Conservation (phyloP, 2,329 filamentous ascomycete genomes). For the Penicillium sp. region DNA sequence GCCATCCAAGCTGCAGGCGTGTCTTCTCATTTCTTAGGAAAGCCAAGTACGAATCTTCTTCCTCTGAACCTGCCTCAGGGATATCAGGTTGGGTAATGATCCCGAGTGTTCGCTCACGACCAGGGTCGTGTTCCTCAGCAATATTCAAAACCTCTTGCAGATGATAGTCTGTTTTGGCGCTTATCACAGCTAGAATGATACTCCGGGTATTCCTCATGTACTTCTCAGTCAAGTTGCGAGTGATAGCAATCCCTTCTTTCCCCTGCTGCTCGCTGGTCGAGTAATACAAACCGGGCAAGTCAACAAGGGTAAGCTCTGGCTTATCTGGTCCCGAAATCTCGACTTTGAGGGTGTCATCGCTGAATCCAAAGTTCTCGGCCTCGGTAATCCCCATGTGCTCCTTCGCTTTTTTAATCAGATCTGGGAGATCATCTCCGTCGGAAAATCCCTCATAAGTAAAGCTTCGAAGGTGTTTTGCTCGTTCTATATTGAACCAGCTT, state of each 20-base stretch:
- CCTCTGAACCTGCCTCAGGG: conserved; percentile 40
- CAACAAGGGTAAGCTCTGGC: conserved; percentile 65
- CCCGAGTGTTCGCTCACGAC: conserved; percentile 45
- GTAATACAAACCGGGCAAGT: conserved; percentile 64
- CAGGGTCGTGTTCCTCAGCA: conserved; percentile 41
- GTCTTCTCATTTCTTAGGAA: conserved; percentile 49
- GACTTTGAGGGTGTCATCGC: conserved; percentile 60
- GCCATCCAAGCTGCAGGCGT: conserved; percentile 54
- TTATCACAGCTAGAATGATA: conserved; percentile 63
- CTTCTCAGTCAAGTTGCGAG: conserved; percentile 52
- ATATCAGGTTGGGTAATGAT: conserved; percentile 56
- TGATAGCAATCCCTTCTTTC: conserved; percentile 56
- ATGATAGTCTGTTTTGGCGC: conserved; percentile 57
- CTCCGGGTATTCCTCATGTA: conserved; percentile 65
- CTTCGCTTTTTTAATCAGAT: conserved; percentile 59
- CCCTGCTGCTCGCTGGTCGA: conserved; percentile 60
- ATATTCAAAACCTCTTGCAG: conserved; percentile 63
- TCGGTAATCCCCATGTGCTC: conserved; percentile 55
- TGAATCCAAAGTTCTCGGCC: conserved; percentile 25
- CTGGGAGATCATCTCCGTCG: conserved; percentile 40
- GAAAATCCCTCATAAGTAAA: conserved; percentile 23
- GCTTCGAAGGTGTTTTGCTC: conserved; percentile 8
- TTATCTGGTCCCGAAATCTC: conserved; percentile 65
- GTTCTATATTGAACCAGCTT: conserved; percentile 16
- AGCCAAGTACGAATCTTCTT: conserved; percentile 40